Evolutionary conservation across 129 eudicot species (phyloP), one percentile per base, ranked within the genome.

Genomic region (Centella asiatica): DNA sequence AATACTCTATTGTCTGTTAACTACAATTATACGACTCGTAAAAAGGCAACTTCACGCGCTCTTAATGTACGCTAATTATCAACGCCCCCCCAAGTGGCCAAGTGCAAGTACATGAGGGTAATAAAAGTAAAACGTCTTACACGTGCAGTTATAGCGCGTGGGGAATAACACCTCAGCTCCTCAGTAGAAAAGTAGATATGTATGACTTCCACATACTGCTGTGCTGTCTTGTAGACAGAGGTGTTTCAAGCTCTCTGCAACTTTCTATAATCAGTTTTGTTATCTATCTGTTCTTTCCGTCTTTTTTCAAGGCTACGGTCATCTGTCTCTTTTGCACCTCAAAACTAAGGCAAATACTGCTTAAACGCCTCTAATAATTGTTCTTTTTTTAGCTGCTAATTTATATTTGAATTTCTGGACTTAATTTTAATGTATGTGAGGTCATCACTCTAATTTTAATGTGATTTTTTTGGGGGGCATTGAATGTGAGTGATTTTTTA

Each of bases 111-210:
- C 1, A 11, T 3, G 31, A 40, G 15, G 4, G 24, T 48, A 6
- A 2, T 14, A 4, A 4, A 48, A n/a, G n/a, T 22, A 23, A 44
- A 37, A 64, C 19, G 13, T 0, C 5, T n/a, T 3, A 20, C 66
- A 67, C 73, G 81, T 71, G 76, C 65, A 6, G 33, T 11, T 6
- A 42, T 3, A 51, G 80, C 69, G 81, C 85, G 85, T 80, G 78
- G 72, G 70, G n/a, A 28, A 9, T 50, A 69, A 54, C 70, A 34
- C 55, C 48, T 27, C 50, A 48, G 68, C 58, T 63, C 13, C 69
- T 62, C 71, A 31, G 71, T 67, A 24, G 29, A 2, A 28, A 17
- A 51, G 75, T 68, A 63, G 72, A 65, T 83, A 64, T 69, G 69
- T 73, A 76, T 69, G 78, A 79, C 76, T 73, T 76, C 57, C 78